Conservation (phyloP, 2,329 filamentous ascomycete genomes). For the Bertia moriformis region DNA sequence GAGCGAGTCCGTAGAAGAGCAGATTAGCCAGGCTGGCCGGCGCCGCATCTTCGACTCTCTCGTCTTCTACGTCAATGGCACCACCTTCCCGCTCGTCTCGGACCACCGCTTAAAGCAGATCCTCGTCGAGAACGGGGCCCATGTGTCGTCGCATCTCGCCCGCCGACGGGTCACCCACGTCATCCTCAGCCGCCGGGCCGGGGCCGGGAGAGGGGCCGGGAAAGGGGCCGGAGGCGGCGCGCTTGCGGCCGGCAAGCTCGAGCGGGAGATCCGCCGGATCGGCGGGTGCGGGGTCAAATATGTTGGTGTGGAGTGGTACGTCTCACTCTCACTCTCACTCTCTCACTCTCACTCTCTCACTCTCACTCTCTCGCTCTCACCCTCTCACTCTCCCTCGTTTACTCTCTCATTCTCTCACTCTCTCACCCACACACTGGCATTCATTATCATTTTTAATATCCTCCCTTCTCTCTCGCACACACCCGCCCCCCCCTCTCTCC, state of each 20-base stretch:
- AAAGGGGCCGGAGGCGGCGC: slow-evolving; percentile 35
- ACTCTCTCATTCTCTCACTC: no score
- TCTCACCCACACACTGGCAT: no score
- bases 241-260: slow-evolving; percentile 45
- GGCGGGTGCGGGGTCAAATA: slow-evolving; percentile 42
- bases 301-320: slow-evolving; percentile 47
- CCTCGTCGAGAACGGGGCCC: slow-evolving; percentile 43
- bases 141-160: slow-evolving; percentile 37
- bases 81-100: slow-evolving; percentile 45
- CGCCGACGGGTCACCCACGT: slow-evolving; percentile 51
- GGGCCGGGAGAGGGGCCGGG: slow-evolving; percentile 6
- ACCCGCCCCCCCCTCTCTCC: no score
- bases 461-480: no score
- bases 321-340: no score
- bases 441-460: no score
- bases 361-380: no score
- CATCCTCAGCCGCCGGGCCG: slow-evolving; percentile 35
- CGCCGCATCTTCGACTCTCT: slow-evolving; percentile 34
- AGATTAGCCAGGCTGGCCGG: no score
- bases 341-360: no score
- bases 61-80: slow-evolving; percentile 55
- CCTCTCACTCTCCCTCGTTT: no score
- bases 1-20: no score
- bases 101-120: slow-evolving; percentile 54
- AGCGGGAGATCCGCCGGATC: slow-evolving; percentile 42